Conservation (phyloP, 1,284 basidiomycete genomes). For the Marasmius sp. region DNA sequence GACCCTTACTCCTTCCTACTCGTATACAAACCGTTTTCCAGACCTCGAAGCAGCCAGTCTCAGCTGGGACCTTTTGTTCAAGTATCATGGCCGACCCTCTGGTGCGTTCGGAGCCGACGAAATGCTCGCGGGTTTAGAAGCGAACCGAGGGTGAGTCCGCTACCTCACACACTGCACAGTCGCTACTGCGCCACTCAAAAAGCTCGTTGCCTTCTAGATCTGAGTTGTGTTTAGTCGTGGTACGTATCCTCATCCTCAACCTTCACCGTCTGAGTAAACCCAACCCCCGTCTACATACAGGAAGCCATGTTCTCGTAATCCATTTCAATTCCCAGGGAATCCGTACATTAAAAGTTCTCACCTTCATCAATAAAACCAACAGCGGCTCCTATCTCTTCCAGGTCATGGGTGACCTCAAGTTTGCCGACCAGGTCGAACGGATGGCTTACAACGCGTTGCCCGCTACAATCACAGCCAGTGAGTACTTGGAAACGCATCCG, state of each 20-base stretch:
- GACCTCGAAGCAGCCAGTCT: slow-evolving; percentile 50
- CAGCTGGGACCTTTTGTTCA: slow-evolving; percentile 59
- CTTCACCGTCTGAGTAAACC: neutral
- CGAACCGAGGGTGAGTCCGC: slow-evolving; percentile 45
- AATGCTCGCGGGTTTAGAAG: slow-evolving; percentile 54
- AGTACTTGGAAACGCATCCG: neutral
- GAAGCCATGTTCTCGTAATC: slow-evolving; percentile 64
- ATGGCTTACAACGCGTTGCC: slow-evolving; percentile 61
- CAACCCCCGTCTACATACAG: slow-evolving; percentile 23
- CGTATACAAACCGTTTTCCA: slow-evolving; percentile 15
- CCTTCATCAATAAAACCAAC: neutral
- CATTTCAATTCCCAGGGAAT: neutral
- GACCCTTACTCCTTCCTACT: neutral
- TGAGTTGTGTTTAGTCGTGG: slow-evolving; percentile 58
- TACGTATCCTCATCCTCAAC: slow-evolving; percentile 26
- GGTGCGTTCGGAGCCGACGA: slow-evolving; percentile 60
- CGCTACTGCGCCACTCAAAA: neutral
- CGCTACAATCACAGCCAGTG: slow-evolving; percentile 51
- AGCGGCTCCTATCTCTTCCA: slow-evolving; percentile 59
- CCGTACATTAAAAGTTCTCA: neutral
- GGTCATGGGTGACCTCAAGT: slow-evolving; percentile 56
- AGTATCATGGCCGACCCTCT: slow-evolving; percentile 60
- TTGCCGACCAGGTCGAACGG: slow-evolving; percentile 55
- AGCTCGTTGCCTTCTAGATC: slow-evolving; percentile 31
- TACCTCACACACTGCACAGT: slow-evolving; percentile 26